Base-by-base conservation (phyloP, 2,329 filamentous ascomycete species). In the Verruconis gallopava region DNA sequence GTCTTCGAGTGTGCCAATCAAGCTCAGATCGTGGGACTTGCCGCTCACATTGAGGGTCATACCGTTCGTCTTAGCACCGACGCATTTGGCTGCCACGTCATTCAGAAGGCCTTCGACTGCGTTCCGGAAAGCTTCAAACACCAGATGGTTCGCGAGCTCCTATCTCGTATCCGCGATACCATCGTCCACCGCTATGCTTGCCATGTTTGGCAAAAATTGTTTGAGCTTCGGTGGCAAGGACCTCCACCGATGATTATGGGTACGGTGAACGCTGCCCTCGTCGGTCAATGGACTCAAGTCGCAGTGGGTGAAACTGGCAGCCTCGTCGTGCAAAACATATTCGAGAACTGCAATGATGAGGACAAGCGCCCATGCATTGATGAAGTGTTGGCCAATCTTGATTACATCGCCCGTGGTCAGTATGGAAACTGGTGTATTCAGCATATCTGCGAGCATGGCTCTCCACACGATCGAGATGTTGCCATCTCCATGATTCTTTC, bases 341-440 rank as follows among this genome's bases (percentile, higher is more conserved):
- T 98, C 60, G 91, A 98, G 67, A 98, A 98, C 55, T 98, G 91
- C 55, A 74, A 96, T 21, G 93, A 98, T 56, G 89, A 96, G 55
- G 91, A 98, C 66, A 98, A 98, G 88, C 86, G 93, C 46, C 88
- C 88, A 36, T 95, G 91, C 56, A 93, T 98, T 56, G 88, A 94
- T 60, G 91, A 98, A 61, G 91, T 98, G 30, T 75, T 98, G 44
- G 76, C 75, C 46, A 95, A 91, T 58, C 94, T 98, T 53, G 86
- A 98, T 63, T 83, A 94, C 47, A 86, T 98, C 55, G 84, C 91
- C 45, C 89, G 95, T 59, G 91, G 91, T 19, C 91, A 98, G 59
- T 98, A 98, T 57, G 91, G 91, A 43, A 98, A 98, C 60, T 98
- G 91, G 91, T 98, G 91, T 66, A 96, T 98, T 54, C 91, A 98